Conservation (phyloP, 2,329 filamentous ascomycete species). For the Periglandula ipomoeae region DNA sequence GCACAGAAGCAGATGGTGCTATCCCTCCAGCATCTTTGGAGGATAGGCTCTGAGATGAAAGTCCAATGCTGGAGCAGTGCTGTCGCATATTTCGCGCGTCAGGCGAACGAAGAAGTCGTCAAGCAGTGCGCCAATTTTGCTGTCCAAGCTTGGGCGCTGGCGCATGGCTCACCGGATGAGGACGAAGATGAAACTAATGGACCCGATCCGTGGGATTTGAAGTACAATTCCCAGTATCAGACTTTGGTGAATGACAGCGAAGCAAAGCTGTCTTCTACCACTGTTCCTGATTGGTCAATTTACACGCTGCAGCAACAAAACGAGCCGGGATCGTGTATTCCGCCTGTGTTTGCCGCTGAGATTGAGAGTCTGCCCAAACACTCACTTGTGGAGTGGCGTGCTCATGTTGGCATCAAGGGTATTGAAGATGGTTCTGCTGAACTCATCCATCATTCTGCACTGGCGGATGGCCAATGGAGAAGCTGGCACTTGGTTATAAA, state of each 20-base stretch:
- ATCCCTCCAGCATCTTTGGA: constrained; percentile 81
- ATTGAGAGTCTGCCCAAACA: constrained; percentile 67
- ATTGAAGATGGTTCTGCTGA: constrained; percentile 20
- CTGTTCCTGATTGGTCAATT: constrained; percentile 43
- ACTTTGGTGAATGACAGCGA: constrained; percentile 25
- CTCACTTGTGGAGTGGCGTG: constrained; percentile 78
- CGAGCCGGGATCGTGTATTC: constrained; percentile 29
- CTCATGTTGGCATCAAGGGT: constrained; percentile 46
- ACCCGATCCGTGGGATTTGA: constrained; percentile 60
- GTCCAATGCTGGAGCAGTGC: constrained; percentile 68
- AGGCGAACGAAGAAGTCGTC: constrained; percentile 18
- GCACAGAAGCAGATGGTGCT: constrained; percentile 56
- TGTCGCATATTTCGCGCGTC: constrained; percentile 60
- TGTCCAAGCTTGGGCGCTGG: constrained; percentile 37
- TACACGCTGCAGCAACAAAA: constrained; percentile 28
- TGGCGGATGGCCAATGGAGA: constrained; percentile 16
- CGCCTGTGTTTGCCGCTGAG: constrained; percentile 66
- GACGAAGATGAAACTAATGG: constrained; percentile 40
- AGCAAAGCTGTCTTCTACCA: constrained; percentile 14
- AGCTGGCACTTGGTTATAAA: constrained; percentile 21
- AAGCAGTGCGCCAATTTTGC: constrained; percentile 31
- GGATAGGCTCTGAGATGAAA: constrained; percentile 63
- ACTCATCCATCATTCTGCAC: constrained; percentile 11
- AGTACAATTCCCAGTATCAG: constrained; percentile 45
- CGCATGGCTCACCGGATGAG: constrained; percentile 25